phyloP scores from a whole-genome alignment of 257 asterid species.

The Nicotiana paniculata region DNA sequence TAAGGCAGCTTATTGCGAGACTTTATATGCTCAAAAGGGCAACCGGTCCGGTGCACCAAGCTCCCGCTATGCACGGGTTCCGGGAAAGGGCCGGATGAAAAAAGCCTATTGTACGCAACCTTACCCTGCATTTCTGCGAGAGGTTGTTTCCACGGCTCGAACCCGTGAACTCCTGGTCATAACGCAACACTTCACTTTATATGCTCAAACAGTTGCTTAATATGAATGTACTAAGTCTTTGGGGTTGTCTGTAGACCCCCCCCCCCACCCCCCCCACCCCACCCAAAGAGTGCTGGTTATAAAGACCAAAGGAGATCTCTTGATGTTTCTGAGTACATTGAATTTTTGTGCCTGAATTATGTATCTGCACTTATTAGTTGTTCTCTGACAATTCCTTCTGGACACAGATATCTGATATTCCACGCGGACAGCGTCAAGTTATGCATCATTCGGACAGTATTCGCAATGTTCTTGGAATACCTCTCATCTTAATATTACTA shows the following conservation, averaged over 20 bases:
- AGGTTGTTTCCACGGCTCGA: too few species aligned
- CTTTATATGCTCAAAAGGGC: not conserved
- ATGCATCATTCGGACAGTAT: conserved; percentile 44
- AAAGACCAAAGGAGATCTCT: not conserved
- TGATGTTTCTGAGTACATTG: not conserved
- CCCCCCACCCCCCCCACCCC: rapidly evolving
- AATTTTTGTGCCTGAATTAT: not conserved
- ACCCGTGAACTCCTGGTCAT: too few species aligned
- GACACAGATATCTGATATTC: conserved; percentile 46
- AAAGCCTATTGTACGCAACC: too few species aligned
- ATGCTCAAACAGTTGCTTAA: not conserved
- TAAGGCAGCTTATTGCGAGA: not conserved
- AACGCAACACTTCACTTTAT: too few species aligned
- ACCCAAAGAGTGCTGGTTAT: not conserved
- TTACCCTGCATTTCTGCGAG: too few species aligned
- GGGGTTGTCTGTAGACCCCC: too few species aligned
- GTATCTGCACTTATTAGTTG: not conserved
- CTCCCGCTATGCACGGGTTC: too few species aligned
- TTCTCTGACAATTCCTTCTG: not conserved
- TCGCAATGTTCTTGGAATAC: conserved; percentile 20
- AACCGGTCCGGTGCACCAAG: too few species aligned
- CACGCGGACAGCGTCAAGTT: conserved; percentile 63
- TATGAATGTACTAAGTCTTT: not conserved
- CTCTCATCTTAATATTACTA: conserved; percentile 19
- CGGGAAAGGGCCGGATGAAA: too few species aligned